Percentiles rank a stretch among this genome's conserved stretches.
These are phyloP conservation scores for Solanum clarkiae DNA, from an alignment of 257 asterid species.

Conservation along the genomic window DNA sequence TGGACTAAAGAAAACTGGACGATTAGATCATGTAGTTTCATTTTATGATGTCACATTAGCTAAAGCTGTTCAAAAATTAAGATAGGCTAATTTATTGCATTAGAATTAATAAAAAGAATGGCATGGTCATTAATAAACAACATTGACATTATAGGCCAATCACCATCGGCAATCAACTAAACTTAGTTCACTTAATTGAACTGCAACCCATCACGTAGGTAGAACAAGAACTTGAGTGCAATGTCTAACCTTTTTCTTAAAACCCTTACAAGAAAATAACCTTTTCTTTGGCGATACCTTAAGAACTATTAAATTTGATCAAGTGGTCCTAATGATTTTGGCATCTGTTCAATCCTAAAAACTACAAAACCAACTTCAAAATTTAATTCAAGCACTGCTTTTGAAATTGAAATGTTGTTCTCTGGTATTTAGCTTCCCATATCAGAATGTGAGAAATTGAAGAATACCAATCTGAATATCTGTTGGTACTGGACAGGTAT, in stretches of 20 bases:
- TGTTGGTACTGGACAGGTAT: neutral
- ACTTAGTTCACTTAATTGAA: neutral
- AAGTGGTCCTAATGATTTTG: neutral
- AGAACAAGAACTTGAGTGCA: neutral
- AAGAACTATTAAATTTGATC: neutral
- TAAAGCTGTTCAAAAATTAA: neutral
- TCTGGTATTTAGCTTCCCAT: neutral
- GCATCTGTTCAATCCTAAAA: neutral
- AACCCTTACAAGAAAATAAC: neutral
- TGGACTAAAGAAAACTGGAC: conserved; percentile 29
- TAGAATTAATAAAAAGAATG: neutral
- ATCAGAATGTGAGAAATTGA: neutral
- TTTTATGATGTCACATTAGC: neutral
- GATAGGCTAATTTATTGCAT: neutral
- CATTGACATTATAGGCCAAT: neutral
- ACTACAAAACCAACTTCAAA: neutral
- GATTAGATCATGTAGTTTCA: neutral
- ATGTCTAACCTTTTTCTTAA: neutral
- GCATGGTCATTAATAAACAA: neutral
- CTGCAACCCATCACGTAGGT: neutral
- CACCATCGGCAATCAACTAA: neutral
- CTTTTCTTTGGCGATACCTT: neutral
- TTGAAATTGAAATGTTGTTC: neutral
- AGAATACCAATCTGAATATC: neutral
- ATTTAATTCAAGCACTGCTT: neutral